phyloP scores from a whole-genome alignment of 2,329 filamentous ascomycete genomes.

The Hypoxylon rubiginosum region DNA sequence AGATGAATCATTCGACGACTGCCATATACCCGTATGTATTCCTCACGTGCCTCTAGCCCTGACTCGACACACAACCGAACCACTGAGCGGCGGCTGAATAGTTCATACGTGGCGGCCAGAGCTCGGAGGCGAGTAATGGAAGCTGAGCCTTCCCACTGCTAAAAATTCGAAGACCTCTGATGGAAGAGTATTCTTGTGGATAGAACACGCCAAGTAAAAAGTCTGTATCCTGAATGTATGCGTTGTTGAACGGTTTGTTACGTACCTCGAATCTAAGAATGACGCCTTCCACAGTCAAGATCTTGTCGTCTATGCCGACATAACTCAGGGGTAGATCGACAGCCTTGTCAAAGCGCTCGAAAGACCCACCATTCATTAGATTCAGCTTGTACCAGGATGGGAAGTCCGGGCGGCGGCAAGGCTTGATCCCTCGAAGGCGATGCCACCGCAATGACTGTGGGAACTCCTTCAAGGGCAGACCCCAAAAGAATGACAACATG shows the following conservation, averaged over 20 bases:
- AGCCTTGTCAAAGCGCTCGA: slow-evolving; percentile 5
- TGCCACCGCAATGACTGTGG: slow-evolving; percentile 8
- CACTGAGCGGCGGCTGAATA: slow-evolving; percentile 3
- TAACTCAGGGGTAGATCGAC: slow-evolving; percentile 3
- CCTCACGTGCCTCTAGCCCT: not conserved
- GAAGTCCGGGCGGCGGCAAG: slow-evolving; percentile 13
- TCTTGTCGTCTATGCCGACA: not conserved
- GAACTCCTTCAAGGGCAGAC: slow-evolving; percentile 6
- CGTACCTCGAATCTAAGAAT: slow-evolving; percentile 3
- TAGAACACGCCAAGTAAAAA: slow-evolving; percentile 8
- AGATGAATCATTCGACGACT: not conserved
- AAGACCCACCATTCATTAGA: not conserved
- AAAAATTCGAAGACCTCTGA: slow-evolving; percentile 2
- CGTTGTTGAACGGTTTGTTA: slow-evolving; percentile 17
- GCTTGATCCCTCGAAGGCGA: slow-evolving; percentile 4
- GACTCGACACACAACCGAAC: slow-evolving; percentile 12
- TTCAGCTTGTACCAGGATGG: slow-evolving; percentile 11
- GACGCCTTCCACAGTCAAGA: slow-evolving; percentile 1
- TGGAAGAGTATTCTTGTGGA: slow-evolving; percentile 15
- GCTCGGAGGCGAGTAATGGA: slow-evolving; percentile 2
- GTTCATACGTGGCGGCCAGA: slow-evolving; percentile 1
- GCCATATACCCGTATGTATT: not conserved
- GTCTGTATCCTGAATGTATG: slow-evolving; percentile 5
- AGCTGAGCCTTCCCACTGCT: not conserved
- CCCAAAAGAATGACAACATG: slow-evolving; percentile 12